Conservation (phyloP, 208 protist genomes). For the Leptomonas pyrrhocoris region DNA sequence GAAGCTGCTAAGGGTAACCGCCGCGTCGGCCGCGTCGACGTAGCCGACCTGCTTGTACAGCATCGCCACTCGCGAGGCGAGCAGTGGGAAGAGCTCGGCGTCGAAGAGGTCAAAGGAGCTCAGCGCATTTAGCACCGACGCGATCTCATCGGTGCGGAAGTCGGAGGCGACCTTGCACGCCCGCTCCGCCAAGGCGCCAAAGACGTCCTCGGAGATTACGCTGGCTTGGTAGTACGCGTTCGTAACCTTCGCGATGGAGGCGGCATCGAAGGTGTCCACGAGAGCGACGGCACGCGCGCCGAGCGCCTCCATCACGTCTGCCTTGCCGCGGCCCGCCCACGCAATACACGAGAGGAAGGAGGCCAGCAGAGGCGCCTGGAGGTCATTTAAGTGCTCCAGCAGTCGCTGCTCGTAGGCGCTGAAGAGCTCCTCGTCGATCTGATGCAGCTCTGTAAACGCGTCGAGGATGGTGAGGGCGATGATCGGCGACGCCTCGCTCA, state of each 20-base stretch:
- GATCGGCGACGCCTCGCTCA: constrained; percentile 48
- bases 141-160: constrained; percentile 82
- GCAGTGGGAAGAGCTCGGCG: constrained; percentile 87
- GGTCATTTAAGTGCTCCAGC: constrained; percentile 51
- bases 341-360: constrained; percentile 69
- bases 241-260: constrained; percentile 76
- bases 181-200: constrained; percentile 86
- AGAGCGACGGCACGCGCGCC: constrained; percentile 57
- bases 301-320: constrained; percentile 57
- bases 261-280: constrained; percentile 72
- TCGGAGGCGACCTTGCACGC: constrained; percentile 78
- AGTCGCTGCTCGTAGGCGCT: constrained; percentile 69
- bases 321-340: constrained; percentile 48
- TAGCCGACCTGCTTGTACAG: constrained; percentile 63
- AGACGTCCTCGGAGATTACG: constrained; percentile 75
- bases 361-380: constrained; percentile 71
- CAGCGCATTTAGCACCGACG: constrained; percentile 68
- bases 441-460: constrained; percentile 75
- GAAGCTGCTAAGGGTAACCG: constrained; percentile 80
- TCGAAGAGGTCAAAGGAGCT: constrained; percentile 90
- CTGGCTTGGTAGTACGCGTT: constrained; percentile 77
- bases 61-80: constrained; percentile 69
- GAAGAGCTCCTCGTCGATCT: constrained; percentile 82
- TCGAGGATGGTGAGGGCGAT: constrained; percentile 84
- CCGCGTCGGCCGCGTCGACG: constrained; percentile 68